Evolutionary conservation across 306 rosid genomes (phyloP), one percentile per base, ranked within the genome.

Genomic region (Lablab purpureus): DNA sequence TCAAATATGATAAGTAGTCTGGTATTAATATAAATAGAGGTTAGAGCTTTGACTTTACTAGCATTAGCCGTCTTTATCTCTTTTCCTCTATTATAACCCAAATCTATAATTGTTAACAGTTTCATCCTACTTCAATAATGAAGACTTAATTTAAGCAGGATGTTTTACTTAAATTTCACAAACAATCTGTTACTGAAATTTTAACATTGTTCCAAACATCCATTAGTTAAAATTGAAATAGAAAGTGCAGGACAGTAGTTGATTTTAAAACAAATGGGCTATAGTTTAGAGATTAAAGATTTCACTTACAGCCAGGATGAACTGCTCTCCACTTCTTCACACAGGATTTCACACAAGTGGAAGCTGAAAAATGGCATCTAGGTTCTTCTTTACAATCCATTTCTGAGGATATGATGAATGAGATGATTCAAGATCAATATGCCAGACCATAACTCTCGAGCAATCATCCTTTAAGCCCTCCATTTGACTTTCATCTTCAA

Each of bases 401-500:
- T 84, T 87, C 41, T 67, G 76, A 13, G 97, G 97, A 86, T 91
- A 87, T 60, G 72, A 77, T 47, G 85, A 50, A 81, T 67, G 56
- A 27, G 93, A 73, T 9, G 91, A 86, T 82, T 78, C 77, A 7
- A 85, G 82, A 82, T 71, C 81, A 72, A 82, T 65, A 70, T 76
- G 87, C 99, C 98, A 95, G 80, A 95, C 98, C 97, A 88, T 84
- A 79, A 92, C 80, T 73, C 83, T 86, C 0, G 90, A 90, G 90
- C 96, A 95, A 81, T 84, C 87, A 75, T 77, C 80, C 74, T 25
- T 79, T 71, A 92, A 78, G 58, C 96, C 91, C 79, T 95, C 97
- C 97, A 92, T 95, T 84, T 92, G 95, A 87, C 92, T 91, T 82
- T 95, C 99, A 80, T 92, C 97, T 86, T 95, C 94, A 55, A 92